Evolutionary conservation across 768 basidiomycete species (phyloP), one percentile per base, ranked within the genome.

Genomic region (Guyanaporus albipodus): DNA sequence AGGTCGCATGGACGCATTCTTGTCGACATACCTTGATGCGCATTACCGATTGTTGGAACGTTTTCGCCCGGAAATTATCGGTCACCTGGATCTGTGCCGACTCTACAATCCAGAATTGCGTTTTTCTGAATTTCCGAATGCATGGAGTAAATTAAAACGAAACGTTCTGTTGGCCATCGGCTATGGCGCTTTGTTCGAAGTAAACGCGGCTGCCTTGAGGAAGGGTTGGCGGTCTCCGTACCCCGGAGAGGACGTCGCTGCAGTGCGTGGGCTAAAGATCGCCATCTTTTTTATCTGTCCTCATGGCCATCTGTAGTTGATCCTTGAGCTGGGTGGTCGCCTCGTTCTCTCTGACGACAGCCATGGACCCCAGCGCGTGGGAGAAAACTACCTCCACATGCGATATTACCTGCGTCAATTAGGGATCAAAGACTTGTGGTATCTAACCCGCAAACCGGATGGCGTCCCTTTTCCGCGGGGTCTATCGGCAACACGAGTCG

Each of bases 331-430:
- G 38, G 79, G 76, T 9, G 96, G 94, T 3, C 79, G 80, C 19
- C 80, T 96, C 53, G 78, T 85, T 17, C 74, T 99, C 22, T 98
- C 95, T 6, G 96, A 98, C 62, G 96, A 98, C 68, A 94, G 93
- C 42, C 96, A 99, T 59, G 92, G 91, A 1, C 87, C 91, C 2
- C 79, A 82, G 24, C 81, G 82, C 8, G 92, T 98, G 44, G 93
- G 92, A 0, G 72, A 91, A 48, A 91, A 97, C 65, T 99, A 97
- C 57, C 59, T 70, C 44, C 73, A 76, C 17, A 66, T 87, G 51
- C 72, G 70, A 38, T 71, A 73, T 10, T 98, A 97, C 66, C 70
- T 92, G 23, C 68, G 70, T 37, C 68, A 68, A 3, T 61, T 77
- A n/a, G 79, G 77, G 4, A 74, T 96, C 23, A 56, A 67, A 9